These are phyloP conservation scores for Dothideomycetidae sp. DNA, from an alignment of 2,329 filamentous ascomycete genomes.

Conservation along the genomic window DNA sequence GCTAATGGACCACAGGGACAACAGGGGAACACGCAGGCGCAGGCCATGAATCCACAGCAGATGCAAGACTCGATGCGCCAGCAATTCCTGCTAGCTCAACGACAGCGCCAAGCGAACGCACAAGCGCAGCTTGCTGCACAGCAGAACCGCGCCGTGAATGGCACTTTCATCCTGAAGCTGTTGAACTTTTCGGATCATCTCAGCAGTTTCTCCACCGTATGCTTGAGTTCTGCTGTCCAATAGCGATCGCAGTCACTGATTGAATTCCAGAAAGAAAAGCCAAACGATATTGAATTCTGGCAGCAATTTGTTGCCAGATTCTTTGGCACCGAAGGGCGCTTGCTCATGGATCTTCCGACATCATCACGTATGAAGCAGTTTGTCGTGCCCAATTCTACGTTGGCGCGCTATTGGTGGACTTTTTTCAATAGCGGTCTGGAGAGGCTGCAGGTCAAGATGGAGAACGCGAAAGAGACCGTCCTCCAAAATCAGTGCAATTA, in stretches of 20 bases:
- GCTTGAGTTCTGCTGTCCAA: neutral
- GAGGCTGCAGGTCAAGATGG: constrained; percentile 73
- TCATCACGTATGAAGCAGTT: constrained; percentile 25
- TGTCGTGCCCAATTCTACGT: constrained; percentile 34
- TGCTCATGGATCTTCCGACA: constrained; percentile 54
- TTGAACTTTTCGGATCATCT: constrained; percentile 43
- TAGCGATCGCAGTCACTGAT: neutral
- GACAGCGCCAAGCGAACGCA: constrained; percentile 16
- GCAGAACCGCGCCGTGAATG: constrained; percentile 20
- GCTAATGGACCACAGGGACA: constrained; percentile 16
- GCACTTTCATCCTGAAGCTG: constrained; percentile 37
- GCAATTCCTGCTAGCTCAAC: constrained; percentile 21
- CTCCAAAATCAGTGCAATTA: constrained; percentile 52
- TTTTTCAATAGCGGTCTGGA: constrained; percentile 78
- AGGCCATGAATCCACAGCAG: constrained; percentile 17
- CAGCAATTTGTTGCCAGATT: constrained; percentile 63
- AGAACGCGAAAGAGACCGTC: constrained; percentile 45
- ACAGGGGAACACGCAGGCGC: constrained; percentile 22
- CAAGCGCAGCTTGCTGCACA: constrained; percentile 11
- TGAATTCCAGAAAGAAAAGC: constrained; percentile 32
- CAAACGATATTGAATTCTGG: constrained; percentile 64
- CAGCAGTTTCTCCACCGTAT: constrained; percentile 32
- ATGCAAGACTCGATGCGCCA: constrained; percentile 24
- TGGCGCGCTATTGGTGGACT: constrained; percentile 80
- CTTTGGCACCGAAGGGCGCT: constrained; percentile 63